A percentile compares a stretch with the other conserved stretches of the same genome.
These are phyloP conservation scores for Salix udensis DNA, from an alignment of 345 rosid genomes.

Conservation along the genomic window DNA sequence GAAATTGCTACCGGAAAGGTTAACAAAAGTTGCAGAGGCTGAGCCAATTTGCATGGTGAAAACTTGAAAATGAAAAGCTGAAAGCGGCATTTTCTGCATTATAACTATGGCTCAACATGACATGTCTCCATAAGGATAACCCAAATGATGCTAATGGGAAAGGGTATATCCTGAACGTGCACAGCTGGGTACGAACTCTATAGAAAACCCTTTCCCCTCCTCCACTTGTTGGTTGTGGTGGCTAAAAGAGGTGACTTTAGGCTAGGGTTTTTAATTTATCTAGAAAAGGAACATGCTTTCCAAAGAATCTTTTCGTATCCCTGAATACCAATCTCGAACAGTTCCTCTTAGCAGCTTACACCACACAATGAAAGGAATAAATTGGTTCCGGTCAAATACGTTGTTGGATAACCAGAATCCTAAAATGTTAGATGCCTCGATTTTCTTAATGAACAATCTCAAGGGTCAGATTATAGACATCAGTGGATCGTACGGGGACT, in stretches of 20 bases:
- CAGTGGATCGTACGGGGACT: background rate
- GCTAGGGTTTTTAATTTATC: background rate
- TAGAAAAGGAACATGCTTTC: background rate
- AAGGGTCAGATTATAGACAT: background rate
- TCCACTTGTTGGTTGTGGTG: background rate
- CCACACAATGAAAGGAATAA: constrained; percentile 4
- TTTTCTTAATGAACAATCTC: background rate
- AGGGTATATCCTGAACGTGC: constrained; percentile 12
- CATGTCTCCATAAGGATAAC: background rate
- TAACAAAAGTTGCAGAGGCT: background rate
- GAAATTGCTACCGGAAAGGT: background rate
- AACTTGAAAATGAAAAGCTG: background rate
- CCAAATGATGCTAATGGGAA: background rate
- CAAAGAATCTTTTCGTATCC: constrained; percentile 7
- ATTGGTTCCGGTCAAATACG: constrained; percentile 3
- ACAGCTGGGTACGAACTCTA: background rate
- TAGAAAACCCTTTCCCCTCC: background rate
- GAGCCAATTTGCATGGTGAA: background rate
- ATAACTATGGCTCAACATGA: background rate
- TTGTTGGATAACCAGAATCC: background rate
- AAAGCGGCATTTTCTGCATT: background rate
- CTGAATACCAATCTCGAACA: constrained; percentile 10
- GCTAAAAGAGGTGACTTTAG: constrained; percentile 1
- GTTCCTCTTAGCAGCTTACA: constrained; percentile 22
- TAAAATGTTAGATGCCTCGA: background rate